Conservation (phyloP, 352 stramenopile species). For the Phytophthora multivora region DNA sequence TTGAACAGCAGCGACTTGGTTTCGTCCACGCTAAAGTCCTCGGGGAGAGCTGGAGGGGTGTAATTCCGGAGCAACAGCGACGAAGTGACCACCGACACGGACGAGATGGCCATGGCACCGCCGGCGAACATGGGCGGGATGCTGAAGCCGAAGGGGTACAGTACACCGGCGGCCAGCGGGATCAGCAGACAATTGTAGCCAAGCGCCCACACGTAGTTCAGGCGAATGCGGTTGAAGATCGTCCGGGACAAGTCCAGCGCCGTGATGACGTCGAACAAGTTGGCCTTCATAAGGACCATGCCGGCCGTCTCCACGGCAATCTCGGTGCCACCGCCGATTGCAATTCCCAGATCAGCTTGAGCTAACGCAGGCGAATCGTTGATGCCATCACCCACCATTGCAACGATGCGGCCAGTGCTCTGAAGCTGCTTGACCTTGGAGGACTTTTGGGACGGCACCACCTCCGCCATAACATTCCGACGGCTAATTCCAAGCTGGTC, state of each 20-base stretch:
- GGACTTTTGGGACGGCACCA: conserved; percentile 96
- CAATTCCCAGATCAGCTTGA: conserved; percentile 97
- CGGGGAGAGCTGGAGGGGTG: conserved; percentile 68
- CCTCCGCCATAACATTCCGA: conserved; percentile 94
- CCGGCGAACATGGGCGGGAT: conserved; percentile 97
- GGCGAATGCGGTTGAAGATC: conserved; percentile 96
- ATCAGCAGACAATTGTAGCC: conserved; percentile 98
- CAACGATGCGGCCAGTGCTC: conserved; percentile 85
- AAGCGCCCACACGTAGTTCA: conserved; percentile 98
- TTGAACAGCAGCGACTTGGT: conserved; percentile 84
- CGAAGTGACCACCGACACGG: conserved; percentile 95
- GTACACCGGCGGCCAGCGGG: conserved; percentile 95
- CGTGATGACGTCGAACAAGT: conserved; percentile 94
- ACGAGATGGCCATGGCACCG: conserved; percentile 96
- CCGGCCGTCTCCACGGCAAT: conserved; percentile 98
- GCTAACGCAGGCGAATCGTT: conserved; percentile 98
- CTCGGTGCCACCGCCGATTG: conserved; percentile 94
- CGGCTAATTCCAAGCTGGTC: conserved; percentile 92
- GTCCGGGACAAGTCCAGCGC: conserved; percentile 95
- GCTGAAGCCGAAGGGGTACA: conserved; percentile 94
- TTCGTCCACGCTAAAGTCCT: conserved; percentile 62
- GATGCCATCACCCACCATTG: conserved; percentile 98
- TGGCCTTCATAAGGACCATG: conserved; percentile 93
- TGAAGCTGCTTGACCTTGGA: conserved; percentile 93
- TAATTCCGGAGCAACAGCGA: conserved; percentile 95